These are phyloP conservation scores for Quercus alba DNA, from an alignment of 306 rosid species.

Conservation along the genomic window DNA sequence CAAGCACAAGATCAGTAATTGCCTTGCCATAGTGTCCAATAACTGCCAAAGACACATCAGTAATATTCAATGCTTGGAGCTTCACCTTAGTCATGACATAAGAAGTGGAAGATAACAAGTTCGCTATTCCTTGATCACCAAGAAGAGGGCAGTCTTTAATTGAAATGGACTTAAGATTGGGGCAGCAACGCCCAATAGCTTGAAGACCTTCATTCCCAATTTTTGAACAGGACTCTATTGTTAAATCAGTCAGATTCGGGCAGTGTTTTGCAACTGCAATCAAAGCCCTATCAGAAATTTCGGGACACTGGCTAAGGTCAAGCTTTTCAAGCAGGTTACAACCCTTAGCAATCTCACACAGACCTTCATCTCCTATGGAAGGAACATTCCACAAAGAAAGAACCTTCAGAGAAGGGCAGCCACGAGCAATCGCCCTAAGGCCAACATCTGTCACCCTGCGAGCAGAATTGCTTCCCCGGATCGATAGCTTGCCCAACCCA, in stretches of 20 bases:
- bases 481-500: constrained; percentile 80
- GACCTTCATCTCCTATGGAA: constrained; percentile 69
- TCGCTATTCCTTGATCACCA: constrained; percentile 75
- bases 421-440: constrained; percentile 69
- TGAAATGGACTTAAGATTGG: constrained; percentile 59
- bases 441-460: constrained; percentile 60
- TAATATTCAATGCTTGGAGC: constrained; percentile 69
- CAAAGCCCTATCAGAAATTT: constrained; percentile 68
- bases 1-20: constrained; percentile 61
- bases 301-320: constrained; percentile 64
- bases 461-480: constrained; percentile 54
- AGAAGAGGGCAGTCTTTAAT: constrained; percentile 60
- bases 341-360: constrained; percentile 68
- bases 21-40: constrained; percentile 83
- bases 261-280: constrained; percentile 67
- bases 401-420: constrained; percentile 78
- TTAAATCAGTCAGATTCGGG: constrained; percentile 56
- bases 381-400: constrained; percentile 65
- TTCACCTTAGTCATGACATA: constrained; percentile 57
- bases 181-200: constrained; percentile 71
- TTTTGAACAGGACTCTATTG: constrained; percentile 72
- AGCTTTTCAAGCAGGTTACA: constrained; percentile 74
- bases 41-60: constrained; percentile 87
- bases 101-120: constrained; percentile 59
- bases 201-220: constrained; percentile 75